Evolutionary conservation across 495 filamentous ascomycete species (phyloP), one percentile per base, ranked within the genome.

Genomic region (Evansstolkia leycettana): DNA sequence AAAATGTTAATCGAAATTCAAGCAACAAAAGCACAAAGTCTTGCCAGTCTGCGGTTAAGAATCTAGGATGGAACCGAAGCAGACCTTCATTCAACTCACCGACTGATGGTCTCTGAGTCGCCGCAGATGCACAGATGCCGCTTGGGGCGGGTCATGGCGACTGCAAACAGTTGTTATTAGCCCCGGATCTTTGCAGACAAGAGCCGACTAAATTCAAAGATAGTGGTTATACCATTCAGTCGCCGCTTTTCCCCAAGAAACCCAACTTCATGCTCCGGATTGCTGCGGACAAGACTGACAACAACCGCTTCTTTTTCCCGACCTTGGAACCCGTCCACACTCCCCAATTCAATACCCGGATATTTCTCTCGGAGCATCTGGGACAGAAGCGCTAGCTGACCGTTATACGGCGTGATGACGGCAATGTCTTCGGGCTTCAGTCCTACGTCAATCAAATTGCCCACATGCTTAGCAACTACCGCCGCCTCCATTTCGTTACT

Each of bases 281-380:
- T 96, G 57, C 87, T 94, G 43, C 90, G 69, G 25, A 99, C 90
- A 15, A 95, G 66, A 52, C 76, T 86, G 12, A 99, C 76, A 20
- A 99, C 73, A 25, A 99, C 80, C 2, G 82, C 90, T 54, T 99
- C 90, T 58, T 99, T 98, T 60, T 99, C 90, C 9, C 90, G 71
- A 25, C 90, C 90, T 53, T 99, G 90, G 53, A 99, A 99, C 5
- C 87, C 88, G 58, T 99, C 90, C 2, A 99, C 84, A 45, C 82
- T 93, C 17, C 90, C 90, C 12, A 96, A 60, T 53, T 99, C 90
- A 10, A 99, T 73, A 2, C 77, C 86, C 0, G 79, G 80, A 42
- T 82, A 93, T 28, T 65, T 63, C 34, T 88, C 82, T 38, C 88
- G 85, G 12, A 98, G 66, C 39, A 68, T 54, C 27, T 75, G 70